Base-by-base conservation (phyloP, 352 stramenopile species). In the Phytophthora macrochlamydospora region DNA sequence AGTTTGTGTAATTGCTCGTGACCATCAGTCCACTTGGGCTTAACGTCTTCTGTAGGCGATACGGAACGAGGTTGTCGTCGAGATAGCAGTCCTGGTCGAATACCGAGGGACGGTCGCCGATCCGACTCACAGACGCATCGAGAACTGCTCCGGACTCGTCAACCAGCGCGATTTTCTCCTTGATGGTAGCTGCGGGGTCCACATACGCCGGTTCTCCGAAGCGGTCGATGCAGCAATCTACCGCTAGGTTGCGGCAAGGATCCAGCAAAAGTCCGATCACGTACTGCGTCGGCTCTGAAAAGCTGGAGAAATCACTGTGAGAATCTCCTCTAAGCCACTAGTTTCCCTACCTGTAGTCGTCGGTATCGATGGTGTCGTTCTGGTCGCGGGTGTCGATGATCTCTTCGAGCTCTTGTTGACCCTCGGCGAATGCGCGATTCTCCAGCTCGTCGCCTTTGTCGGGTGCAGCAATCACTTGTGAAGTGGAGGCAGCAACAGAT, bases 261-360 rank as follows among this genome's bases (percentile, higher is more conserved):
- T 96, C 85, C 38, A 96, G 30, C 38, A 96, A 65, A n/a, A 96
- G 59, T 4, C 89, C 87, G 37, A 96, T 94, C 32, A 83, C 70
- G 33, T 90, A 96, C 30, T 91, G 64, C 12, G 79, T 87, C 12
- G 84, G 82, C 38, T 78, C 61, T 9, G 61, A 58, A 50, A 85
- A 77, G 44, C 83, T 92, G 44, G 14, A 44, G 2, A 7, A 46
- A 7, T 12, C 35, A 37, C 30, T n/a, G 4, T 40, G 44, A 43
- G 28, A 28, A 28, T 29, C 18, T 4, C 12, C 14, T 24, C 18
- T 24, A 24, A 24, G 18, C 18, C 18, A 24, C 18, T 24, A 24
- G 18, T 24, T 24, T 24, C 18, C 18, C 51, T 14, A 90, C 79
- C 71, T 90, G 75, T 92, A 94, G 28, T 81, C 58, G 58, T 93